Conservation (phyloP, 2,329 filamentous ascomycete genomes). For the Aspergillus piperis region DNA sequence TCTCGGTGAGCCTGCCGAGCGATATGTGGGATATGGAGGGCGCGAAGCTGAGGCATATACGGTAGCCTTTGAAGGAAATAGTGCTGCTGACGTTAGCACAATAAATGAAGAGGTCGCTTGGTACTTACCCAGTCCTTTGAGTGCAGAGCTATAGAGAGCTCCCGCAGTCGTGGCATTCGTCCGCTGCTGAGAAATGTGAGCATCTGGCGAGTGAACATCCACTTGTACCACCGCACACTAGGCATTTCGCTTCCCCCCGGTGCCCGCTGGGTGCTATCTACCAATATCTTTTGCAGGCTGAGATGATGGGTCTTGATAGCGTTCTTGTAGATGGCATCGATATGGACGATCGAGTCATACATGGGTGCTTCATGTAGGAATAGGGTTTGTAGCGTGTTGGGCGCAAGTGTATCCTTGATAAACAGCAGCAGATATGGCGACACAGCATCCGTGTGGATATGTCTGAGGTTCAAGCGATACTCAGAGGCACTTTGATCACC, state of each 20-base stretch:
- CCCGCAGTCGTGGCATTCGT: conserved; percentile 69
- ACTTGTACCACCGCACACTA: conserved; percentile 62
- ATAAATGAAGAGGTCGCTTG: background rate
- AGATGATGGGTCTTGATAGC: conserved; percentile 69
- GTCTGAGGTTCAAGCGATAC: conserved; percentile 68
- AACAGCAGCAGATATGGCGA: conserved; percentile 70
- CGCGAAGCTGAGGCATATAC: conserved; percentile 68
- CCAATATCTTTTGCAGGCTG: conserved; percentile 71
- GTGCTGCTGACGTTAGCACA: conserved; percentile 55
- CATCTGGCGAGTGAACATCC: conserved; percentile 70
- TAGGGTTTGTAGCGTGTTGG: conserved; percentile 76
- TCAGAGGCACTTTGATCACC: conserved; percentile 37
- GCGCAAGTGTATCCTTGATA: conserved; percentile 73
- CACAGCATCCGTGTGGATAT: conserved; percentile 73
- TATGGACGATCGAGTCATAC: conserved; percentile 60
- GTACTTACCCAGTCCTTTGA: conserved; percentile 74
- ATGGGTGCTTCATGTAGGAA: conserved; percentile 69
- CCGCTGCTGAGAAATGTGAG: conserved; percentile 74
- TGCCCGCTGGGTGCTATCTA: conserved; percentile 67
- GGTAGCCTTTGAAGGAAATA: conserved; percentile 75
- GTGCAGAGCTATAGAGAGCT: conserved; percentile 71
- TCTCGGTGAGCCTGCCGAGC: conserved; percentile 64
- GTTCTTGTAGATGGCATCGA: conserved; percentile 71
- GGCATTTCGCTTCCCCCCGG: conserved; percentile 41
- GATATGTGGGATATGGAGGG: conserved; percentile 70